These are phyloP conservation scores for Sparassis latifolia DNA, from an alignment of 1,284 basidiomycete species.

Conservation along the genomic window DNA sequence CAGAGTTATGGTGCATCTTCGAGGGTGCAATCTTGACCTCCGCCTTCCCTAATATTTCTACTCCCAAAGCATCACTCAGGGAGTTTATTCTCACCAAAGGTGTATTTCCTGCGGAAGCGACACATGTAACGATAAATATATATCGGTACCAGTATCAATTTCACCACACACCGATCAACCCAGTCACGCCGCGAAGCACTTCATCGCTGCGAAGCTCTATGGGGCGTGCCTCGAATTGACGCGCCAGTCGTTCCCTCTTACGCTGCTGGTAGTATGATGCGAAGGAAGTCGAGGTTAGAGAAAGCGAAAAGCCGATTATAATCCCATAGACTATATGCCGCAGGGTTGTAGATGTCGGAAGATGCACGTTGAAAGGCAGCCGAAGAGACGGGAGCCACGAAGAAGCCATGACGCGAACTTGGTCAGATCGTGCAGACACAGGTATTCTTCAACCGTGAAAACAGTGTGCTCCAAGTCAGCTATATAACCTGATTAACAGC, in stretches of 20 bases:
- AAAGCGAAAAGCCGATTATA: slow-evolving; percentile 64
- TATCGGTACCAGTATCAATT: not conserved
- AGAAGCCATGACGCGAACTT: not conserved
- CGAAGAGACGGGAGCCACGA: not conserved
- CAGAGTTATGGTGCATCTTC: not conserved
- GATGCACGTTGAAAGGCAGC: slow-evolving; percentile 8
- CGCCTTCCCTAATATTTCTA: slow-evolving; percentile 95
- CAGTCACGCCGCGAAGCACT: slow-evolving; percentile 68
- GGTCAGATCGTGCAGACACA: no score
- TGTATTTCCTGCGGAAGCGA: slow-evolving; percentile 70
- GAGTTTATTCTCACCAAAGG: slow-evolving; percentile 90
- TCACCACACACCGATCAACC: slow-evolving; percentile 66
- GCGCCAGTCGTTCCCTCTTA: slow-evolving; percentile 31
- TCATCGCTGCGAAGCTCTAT: slow-evolving; percentile 76
- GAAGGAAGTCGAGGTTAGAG: slow-evolving; percentile 57
- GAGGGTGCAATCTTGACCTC: slow-evolving; percentile 48
- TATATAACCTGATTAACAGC: no score
- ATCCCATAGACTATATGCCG: slow-evolving; percentile 59
- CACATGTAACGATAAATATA: not conserved
- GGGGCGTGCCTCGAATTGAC: slow-evolving; percentile 46
- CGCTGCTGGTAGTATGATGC: slow-evolving; percentile 42
- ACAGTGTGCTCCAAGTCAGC: no score
- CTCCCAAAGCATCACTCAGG: slow-evolving; percentile 83
- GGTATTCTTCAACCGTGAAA: no score
- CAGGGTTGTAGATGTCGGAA: slow-evolving; percentile 29